Base-by-base conservation (phyloP, 164 flowering plant species). In the Tinospora cordifolia region DNA sequence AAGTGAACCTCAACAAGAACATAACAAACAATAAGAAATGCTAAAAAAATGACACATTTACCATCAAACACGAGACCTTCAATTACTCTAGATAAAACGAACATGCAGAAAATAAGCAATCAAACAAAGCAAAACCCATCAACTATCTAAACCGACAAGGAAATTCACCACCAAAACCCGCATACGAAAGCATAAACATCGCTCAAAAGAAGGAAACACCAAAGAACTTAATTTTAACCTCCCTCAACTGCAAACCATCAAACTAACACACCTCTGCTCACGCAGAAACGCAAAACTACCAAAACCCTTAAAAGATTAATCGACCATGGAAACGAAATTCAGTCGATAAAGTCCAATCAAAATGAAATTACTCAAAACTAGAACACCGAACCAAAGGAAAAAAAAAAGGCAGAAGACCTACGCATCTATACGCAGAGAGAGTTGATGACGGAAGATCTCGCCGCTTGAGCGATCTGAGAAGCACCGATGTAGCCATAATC, bases 401-500 rank as follows among this genome's bases (percentile, higher is more conserved):
- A 9, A 34, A n/a, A 4, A 11, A 30, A 2, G 36, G n/a, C 36
- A 65, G 49, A 62, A 62, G 8, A 71, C 65, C 15, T 76, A 79
- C 82, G 25, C 71, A 68, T 72, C 74, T 60, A 69, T 66, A 76
- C 66, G 73, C 69, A 1, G 74, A 70, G 19, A 71, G 21, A 26
- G 72, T 63, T 0, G 82, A 71, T 8, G 77, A 26, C 6, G 49
- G 68, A 3, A 75, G 66, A 44, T 79, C 79, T 1, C 79, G 73
- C 6, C 77, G 79, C 57, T 71, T 64, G 8, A 74, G 38, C 26
- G 76, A 77, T 64, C 82, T 73, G 14, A 75, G 76, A 13, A 79
- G 71, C 13, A 73, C 39, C 34, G 79, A 65, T 26, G 77, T 70
- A n/a, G 82, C 79, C 82, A 79, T 79, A 22, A 2, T 30, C 36